A percentile compares a stretch with the other conserved stretches of the same genome.
Conservation (phyloP, 768 basidiomycete species). For the Porpolomopsis calyptriformis region DNA sequence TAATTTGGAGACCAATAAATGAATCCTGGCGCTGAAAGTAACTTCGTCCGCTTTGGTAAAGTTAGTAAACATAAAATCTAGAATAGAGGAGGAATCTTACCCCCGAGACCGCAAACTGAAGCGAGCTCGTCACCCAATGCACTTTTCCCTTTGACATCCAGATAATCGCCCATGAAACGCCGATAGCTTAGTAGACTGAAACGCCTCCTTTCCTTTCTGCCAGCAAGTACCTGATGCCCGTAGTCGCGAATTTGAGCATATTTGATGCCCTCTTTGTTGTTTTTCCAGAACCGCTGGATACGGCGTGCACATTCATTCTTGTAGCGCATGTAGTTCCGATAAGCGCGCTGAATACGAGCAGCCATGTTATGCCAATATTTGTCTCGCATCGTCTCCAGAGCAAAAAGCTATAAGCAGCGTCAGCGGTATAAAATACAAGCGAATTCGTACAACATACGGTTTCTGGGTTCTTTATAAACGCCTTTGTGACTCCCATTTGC, state of each 20-base stretch:
- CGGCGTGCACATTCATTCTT: conserved; percentile 90
- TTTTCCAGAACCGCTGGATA: conserved; percentile 98
- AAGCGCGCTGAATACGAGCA: conserved; percentile 88
- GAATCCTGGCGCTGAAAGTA: conserved; percentile 71
- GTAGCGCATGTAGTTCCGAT: conserved; percentile 91
- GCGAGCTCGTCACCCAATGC: conserved; percentile 69
- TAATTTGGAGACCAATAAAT: conserved; percentile 77
- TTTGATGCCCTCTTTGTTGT: conserved; percentile 87
- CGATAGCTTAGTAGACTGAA: conserved; percentile 92
- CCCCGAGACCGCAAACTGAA: conserved; percentile 57
- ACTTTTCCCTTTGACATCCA: conserved; percentile 77
- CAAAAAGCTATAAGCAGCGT: conserved; percentile 64
- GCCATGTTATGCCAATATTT: conserved; percentile 99
- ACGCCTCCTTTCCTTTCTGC: conserved; percentile 85
- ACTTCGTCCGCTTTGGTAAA: conserved; percentile 57
- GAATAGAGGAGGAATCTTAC: conserved; percentile 32
- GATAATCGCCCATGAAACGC: conserved; percentile 92
- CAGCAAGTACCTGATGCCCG: conserved; percentile 84
- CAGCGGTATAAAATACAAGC: conserved; percentile 5
- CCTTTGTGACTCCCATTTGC: conserved; percentile 99
- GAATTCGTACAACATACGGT: conserved; percentile 45
- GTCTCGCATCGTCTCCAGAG: conserved; percentile 96
- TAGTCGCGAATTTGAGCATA: conserved; percentile 90
- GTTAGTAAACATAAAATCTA: not conserved
- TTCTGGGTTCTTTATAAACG: conserved; percentile 99